Percentiles rank a stretch among this genome's conserved stretches.
phyloP scores from a whole-genome alignment of 1,284 basidiomycete species.

The Pyrrhoderma noxium region DNA sequence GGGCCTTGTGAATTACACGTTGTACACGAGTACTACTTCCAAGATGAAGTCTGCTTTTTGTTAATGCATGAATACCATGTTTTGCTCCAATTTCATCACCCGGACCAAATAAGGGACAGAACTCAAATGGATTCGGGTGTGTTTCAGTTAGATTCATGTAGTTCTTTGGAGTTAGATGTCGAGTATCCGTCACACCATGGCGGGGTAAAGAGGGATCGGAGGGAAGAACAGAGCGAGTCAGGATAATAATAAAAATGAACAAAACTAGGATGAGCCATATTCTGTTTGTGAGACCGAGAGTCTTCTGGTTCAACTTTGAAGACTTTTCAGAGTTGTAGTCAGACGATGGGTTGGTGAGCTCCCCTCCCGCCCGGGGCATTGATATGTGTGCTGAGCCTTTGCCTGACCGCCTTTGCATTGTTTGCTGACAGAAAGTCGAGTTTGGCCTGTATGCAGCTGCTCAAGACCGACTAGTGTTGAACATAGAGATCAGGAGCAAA shows the following conservation, averaged over 20 bases:
- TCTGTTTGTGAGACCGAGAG: slow-evolving; percentile 55
- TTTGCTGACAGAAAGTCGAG: not conserved
- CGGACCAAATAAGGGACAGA: slow-evolving; percentile 84
- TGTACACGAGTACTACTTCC: slow-evolving; percentile 84
- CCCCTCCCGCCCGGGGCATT: slow-evolving; percentile 25
- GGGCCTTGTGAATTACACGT: slow-evolving; percentile 75
- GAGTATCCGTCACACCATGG: slow-evolving; percentile 35
- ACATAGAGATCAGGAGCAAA: not conserved
- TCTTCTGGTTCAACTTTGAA: slow-evolving; percentile 47
- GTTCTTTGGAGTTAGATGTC: slow-evolving; percentile 55
- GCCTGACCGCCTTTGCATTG: slow-evolving; percentile 54
- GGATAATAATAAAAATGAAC: slow-evolving; percentile 50
- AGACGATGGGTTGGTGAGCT: slow-evolving; percentile 1
- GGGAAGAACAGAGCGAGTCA: slow-evolving; percentile 55
- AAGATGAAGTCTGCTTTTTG: slow-evolving; percentile 71
- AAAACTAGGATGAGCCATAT: slow-evolving; percentile 63
- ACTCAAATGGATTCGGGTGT: slow-evolving; percentile 74
- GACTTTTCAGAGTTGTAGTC: slow-evolving; percentile 39
- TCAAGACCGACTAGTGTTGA: not conserved
- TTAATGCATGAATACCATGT: slow-evolving; percentile 71
- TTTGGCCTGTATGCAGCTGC: too few relatives aligned
- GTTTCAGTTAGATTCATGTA: slow-evolving; percentile 53
- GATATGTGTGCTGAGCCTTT: slow-evolving; percentile 50
- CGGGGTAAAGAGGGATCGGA: slow-evolving; percentile 28
- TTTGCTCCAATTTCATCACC: slow-evolving; percentile 71